Base-by-base conservation (phyloP, 129 eudicot genomes). In the Mikania micrantha region DNA sequence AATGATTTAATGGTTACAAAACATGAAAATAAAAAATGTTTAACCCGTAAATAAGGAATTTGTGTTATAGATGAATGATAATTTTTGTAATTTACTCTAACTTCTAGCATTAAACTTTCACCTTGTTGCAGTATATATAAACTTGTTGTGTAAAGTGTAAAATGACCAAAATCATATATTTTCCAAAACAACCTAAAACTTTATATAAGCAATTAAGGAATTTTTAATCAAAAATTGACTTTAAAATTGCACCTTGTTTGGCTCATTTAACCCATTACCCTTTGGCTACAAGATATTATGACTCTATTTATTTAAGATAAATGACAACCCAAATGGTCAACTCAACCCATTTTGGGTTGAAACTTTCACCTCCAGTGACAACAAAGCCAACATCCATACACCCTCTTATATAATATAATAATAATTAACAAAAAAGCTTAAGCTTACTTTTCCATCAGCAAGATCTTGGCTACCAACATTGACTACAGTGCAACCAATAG, bases 401-500 rank as follows among this genome's bases (percentile, higher is more conserved):
- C 66, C 66, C 66, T 35, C 15, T 34, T 3, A 72, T 61, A 52
- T 36, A 36, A n/a, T n/a, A n/a, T n/a, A n/a, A n/a, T n/a, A n/a
- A 49, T 49, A 75, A 11, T 2, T 13, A 72, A n/a, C n/a, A 11
- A 16, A 17, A 56, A 59, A 40, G 4, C 53, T 52, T 50, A 45
- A 61, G 15, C 71, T 85, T 83, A 93, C 98, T 81, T 93, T 84
- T 80, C 95, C 98, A 70, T 93, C 98, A 60, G 86, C 84, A 74
- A 93, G 83, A 75, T 93, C 98, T 69, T 88, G 90, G 60, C 87
- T 78, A 64, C 98, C 98, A 60, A 88, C 88, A 70, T 93, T 93
- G 59, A 93, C 98, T 60, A 93, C 96, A 0, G 96, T 93, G 74
- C 98, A 93, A 7, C 98, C 98, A 60, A 93, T 93, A 78, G 96